Percentiles rank a stretch among this genome's conserved stretches.
These are phyloP conservation scores for Aspergillus tanneri DNA, from an alignment of 2,329 filamentous ascomycete species.

Conservation along the genomic window DNA sequence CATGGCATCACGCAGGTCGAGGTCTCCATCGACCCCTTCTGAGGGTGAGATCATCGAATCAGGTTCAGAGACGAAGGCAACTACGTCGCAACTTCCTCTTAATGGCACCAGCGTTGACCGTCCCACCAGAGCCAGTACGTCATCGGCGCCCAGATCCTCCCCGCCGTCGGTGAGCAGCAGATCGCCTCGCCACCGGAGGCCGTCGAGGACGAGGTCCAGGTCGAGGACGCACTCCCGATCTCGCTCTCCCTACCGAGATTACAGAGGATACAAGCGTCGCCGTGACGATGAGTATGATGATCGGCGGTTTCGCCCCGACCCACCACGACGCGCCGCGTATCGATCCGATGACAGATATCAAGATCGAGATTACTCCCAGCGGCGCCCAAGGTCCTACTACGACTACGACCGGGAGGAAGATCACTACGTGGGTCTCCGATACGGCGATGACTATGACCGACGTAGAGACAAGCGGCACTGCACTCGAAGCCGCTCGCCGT, in stretches of 20 bases:
- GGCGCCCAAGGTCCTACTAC: slow-evolving; percentile 46
- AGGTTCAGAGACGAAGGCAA: slow-evolving; percentile 76
- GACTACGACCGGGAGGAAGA: slow-evolving; percentile 52
- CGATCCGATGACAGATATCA: slow-evolving; percentile 41
- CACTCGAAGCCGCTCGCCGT: slow-evolving; percentile 54
- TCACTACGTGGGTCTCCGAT: slow-evolving; percentile 43
- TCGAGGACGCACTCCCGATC: slow-evolving; percentile 39
- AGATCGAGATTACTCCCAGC: slow-evolving; percentile 44
- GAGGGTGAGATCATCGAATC: slow-evolving; percentile 84
- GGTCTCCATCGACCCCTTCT: slow-evolving; percentile 66
- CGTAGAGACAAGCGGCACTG: slow-evolving; percentile 57
- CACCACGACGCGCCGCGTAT: slow-evolving; percentile 34
- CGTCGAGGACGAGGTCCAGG: slow-evolving; percentile 37
- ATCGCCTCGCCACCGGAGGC: slow-evolving; percentile 63
- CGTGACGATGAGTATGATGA: slow-evolving; percentile 42
- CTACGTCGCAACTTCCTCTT: slow-evolving; percentile 71
- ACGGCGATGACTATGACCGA: slow-evolving; percentile 51
- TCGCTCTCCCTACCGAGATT: slow-evolving; percentile 43
- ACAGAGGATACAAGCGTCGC: slow-evolving; percentile 44
- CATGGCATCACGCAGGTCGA: slow-evolving; percentile 52
- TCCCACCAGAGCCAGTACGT: slow-evolving; percentile 72
- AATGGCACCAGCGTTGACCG: slow-evolving; percentile 87
- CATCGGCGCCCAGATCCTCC: slow-evolving; percentile 48
- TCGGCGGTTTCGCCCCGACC: slow-evolving; percentile 31
- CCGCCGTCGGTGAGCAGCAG: slow-evolving; percentile 45